Evolutionary conservation across 129 eudicot species (phyloP).

Genomic region (Ambrosia trifida): DNA sequence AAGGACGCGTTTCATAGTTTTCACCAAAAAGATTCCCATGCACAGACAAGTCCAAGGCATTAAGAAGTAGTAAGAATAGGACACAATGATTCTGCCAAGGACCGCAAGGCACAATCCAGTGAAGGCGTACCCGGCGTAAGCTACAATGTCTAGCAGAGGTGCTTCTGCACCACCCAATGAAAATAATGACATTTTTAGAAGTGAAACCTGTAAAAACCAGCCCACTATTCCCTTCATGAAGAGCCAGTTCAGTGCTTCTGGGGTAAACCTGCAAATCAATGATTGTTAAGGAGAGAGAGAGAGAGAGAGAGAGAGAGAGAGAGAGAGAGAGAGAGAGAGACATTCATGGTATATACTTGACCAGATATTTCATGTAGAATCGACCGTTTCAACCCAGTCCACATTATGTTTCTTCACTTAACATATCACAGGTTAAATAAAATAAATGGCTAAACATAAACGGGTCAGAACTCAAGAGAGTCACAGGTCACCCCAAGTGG

Average conservation of each 20-base stretch:
- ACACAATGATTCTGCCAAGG: conserved; percentile 42
- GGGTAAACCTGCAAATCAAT: conserved; percentile 50
- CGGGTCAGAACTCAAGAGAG: background rate
- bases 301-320: too few species aligned
- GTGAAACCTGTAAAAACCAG: conserved; percentile 56
- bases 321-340: too few species aligned
- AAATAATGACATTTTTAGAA: conserved; percentile 54
- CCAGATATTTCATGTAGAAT: background rate
- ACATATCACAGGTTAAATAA: background rate
- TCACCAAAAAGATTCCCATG: conserved; percentile 59
- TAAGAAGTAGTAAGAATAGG: conserved; percentile 53
- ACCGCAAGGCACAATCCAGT: conserved; percentile 57
- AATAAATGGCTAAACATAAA: background rate
- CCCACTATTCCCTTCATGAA: conserved; percentile 63
- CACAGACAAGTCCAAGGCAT: conserved; percentile 56
- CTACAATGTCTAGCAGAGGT: conserved; percentile 68
- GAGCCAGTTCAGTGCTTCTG: conserved; percentile 65
- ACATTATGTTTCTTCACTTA: background rate
- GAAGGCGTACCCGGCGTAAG: conserved; percentile 66
- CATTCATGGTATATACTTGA: background rate
- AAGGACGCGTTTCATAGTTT: conserved; percentile 51
- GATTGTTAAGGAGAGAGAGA: conserved; percentile 10
- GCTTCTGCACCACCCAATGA: conserved; percentile 69
- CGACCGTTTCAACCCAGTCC: background rate
- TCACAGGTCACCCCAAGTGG: background rate